Conservation (phyloP, 2,329 filamentous ascomycete genomes). For the Fusarium gaditjirri region DNA sequence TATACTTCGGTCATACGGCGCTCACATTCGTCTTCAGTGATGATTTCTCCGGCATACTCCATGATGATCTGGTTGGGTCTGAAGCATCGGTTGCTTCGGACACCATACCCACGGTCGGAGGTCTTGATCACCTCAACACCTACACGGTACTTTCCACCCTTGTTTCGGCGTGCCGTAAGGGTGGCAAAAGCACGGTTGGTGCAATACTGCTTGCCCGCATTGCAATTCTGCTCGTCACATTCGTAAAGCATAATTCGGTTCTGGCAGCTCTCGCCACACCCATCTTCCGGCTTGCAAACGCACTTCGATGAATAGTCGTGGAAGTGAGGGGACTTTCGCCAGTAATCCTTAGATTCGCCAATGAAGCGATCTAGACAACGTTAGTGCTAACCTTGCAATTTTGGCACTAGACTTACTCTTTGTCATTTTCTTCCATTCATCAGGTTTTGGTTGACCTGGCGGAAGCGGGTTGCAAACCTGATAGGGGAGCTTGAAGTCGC, state of each 20-base stretch:
- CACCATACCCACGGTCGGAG: conserved; percentile 85
- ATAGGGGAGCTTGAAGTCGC: conserved; percentile 89
- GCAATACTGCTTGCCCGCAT: conserved; percentile 77
- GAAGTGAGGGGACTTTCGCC: conserved; percentile 81
- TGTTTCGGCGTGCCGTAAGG: conserved; percentile 77
- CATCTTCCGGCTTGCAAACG: conserved; percentile 79
- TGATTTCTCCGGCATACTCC: conserved; percentile 98
- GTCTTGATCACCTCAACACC: conserved; percentile 97
- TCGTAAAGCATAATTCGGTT: conserved; percentile 98
- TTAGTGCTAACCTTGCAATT: conserved; percentile 41
- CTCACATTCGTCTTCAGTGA: conserved; percentile 93
- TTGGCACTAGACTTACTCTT: conserved; percentile 72
- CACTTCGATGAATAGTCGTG: conserved; percentile 82
- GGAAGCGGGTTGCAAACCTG: conserved; percentile 90
- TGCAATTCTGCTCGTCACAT: conserved; percentile 91
- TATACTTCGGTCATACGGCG: conserved; percentile 93
- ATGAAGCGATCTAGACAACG: conserved; percentile 81
- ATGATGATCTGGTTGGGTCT: conserved; percentile 94
- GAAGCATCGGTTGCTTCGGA: conserved; percentile 90
- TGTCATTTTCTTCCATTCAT: conserved; percentile 91
- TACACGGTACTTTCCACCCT: conserved; percentile 86
- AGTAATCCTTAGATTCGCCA: conserved; percentile 81
- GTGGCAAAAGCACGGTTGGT: conserved; percentile 89
- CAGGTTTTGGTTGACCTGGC: conserved; percentile 86
- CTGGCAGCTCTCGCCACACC: conserved; percentile 89